phyloP scores from a whole-genome alignment of 352 stramenopile species.

The Saprolegnia diclina region DNA sequence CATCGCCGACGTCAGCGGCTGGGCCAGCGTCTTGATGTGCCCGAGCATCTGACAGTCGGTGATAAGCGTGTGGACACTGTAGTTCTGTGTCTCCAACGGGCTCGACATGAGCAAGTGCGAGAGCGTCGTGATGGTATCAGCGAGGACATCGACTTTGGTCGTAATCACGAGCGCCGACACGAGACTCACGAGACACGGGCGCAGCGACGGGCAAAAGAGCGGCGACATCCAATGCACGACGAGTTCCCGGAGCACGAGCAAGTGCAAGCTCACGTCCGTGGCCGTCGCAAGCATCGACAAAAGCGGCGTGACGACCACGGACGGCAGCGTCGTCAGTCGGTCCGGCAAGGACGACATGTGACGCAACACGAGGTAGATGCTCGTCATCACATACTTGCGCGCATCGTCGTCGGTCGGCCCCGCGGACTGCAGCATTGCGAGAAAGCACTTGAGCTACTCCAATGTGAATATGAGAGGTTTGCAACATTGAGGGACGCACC shows the following conservation, averaged over 20 bases:
- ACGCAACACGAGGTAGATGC: slow-evolving; percentile 1
- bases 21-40: background rate
- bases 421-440: background rate
- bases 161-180: background rate
- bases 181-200: background rate
- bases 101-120: background rate
- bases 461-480: background rate
- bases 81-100: background rate
- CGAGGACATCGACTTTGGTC: background rate
- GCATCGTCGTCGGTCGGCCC: background rate
- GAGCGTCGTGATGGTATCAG: background rate
- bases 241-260: background rate
- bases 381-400: background rate
- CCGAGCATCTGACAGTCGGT: background rate
- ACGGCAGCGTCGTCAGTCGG: background rate
- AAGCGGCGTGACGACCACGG: background rate
- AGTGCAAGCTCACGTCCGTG: background rate
- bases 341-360: background rate
- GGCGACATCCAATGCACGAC: slow-evolving; percentile 6
- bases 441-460: slow-evolving; percentile 1
- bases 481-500: background rate
- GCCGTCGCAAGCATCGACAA: background rate
- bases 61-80: background rate
- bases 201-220: background rate
- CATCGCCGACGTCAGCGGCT: slow-evolving; percentile 12